phyloP scores from a whole-genome alignment of 306 rosid species.

The Neltuma alba region DNA sequence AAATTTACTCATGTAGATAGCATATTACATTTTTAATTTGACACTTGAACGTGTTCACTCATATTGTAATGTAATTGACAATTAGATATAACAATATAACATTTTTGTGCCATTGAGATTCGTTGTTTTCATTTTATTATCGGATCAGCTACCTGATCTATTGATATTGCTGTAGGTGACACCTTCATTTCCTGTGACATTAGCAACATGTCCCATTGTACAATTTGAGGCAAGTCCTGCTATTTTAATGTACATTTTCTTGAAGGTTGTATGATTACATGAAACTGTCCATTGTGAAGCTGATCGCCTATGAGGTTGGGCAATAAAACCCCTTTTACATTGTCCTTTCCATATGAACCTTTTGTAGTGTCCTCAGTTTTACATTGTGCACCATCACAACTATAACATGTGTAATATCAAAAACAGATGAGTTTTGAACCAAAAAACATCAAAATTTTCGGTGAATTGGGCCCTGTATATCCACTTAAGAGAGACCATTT shows the following conservation, averaged over 20 bases:
- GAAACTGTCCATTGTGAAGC: neutral
- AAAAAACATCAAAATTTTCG: neutral
- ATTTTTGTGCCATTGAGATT: neutral
- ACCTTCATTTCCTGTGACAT: slow-evolving; percentile 75
- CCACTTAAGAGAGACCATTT: neutral
- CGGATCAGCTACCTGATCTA: slow-evolving; percentile 38
- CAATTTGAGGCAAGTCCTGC: slow-evolving; percentile 80
- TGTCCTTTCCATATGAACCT: neutral
- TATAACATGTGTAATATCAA: neutral
- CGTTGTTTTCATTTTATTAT: slow-evolving; percentile 27
- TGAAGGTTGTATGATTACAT: slow-evolving; percentile 26
- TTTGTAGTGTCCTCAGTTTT: neutral
- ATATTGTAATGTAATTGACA: slow-evolving; percentile 1
- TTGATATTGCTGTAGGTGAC: slow-evolving; percentile 71
- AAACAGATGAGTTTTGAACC: neutral
- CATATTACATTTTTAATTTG: slow-evolving; percentile 14
- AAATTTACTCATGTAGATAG: slow-evolving; percentile 26
- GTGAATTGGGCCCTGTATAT: neutral
- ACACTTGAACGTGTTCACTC: slow-evolving; percentile 1
- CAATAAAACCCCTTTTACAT: neutral
- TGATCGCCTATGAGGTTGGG: neutral
- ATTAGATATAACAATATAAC: slow-evolving; percentile 9
- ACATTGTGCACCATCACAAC: neutral
- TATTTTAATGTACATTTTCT: neutral
- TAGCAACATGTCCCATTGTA: slow-evolving; percentile 76